These are phyloP conservation scores for Pseudocercospora vitis DNA, from an alignment of 2,329 filamentous ascomycete genomes.

Conservation along the genomic window DNA sequence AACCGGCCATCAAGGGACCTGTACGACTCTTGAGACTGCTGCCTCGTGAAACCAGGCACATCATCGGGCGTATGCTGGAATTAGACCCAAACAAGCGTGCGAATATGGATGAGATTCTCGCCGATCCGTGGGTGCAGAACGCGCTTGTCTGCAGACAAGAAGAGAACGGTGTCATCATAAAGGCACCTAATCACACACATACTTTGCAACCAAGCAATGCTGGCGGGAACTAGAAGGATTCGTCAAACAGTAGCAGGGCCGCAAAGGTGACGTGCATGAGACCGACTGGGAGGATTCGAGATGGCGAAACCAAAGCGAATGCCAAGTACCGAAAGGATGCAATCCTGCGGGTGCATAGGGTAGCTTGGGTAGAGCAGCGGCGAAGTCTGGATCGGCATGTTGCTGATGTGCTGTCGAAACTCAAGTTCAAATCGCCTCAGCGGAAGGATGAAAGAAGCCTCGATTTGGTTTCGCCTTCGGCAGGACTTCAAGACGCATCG, in stretches of 20 bases:
- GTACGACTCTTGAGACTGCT: constrained; percentile 86
- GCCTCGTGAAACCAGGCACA: constrained; percentile 83
- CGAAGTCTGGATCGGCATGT: not conserved
- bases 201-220: constrained; percentile 55
- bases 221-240: constrained; percentile 26
- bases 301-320: not conserved
- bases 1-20: constrained; percentile 77
- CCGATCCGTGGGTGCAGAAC: constrained; percentile 86
- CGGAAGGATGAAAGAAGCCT: no score
- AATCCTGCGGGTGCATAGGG: not conserved
- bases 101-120: constrained; percentile 79
- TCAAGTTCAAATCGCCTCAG: no score
- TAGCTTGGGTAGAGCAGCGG: not conserved
- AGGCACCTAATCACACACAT: constrained; percentile 76
- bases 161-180: constrained; percentile 69
- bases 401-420: not conserved
- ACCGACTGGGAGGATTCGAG: not conserved
- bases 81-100: constrained; percentile 81
- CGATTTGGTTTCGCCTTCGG: no score
- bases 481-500: no score
- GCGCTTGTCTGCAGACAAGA: constrained; percentile 81
- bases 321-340: not conserved
- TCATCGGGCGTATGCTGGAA: constrained; percentile 90
- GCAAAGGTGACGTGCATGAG: not conserved
- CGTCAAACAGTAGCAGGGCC: not conserved